Evolutionary conservation across 495 filamentous ascomycete species (phyloP).

Genomic region (Paragyromitra xinjiangensis): DNA sequence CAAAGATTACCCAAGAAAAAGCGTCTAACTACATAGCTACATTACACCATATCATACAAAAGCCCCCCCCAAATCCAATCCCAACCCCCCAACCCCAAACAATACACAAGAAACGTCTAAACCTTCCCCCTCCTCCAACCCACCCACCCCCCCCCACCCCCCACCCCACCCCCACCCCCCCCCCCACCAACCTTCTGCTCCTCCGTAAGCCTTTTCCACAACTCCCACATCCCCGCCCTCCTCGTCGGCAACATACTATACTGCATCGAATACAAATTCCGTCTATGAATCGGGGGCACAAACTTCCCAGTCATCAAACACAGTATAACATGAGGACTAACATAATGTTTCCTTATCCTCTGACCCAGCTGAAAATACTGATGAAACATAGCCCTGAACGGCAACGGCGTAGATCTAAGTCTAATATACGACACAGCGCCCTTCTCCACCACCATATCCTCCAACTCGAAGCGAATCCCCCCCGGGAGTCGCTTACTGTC

Average conservation of each 20-base stretch:
- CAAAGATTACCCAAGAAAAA: constrained; percentile 8
- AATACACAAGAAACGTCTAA: background rate
- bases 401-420: constrained; percentile 78
- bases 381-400: constrained; percentile 91
- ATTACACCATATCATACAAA: constrained; percentile 14
- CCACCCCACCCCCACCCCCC: background rate
- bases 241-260: constrained; percentile 95
- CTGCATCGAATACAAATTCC: constrained; percentile 94
- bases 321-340: constrained; percentile 84
- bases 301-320: constrained; percentile 89
- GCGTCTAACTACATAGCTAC: constrained; percentile 3
- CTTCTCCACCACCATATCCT: background rate
- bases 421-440: constrained; percentile 46
- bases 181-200: constrained; percentile 38
- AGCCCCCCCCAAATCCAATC: background rate
- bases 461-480: constrained; percentile 52
- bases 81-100: background rate
- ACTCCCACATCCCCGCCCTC: constrained; percentile 79
- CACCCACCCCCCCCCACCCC: background rate
- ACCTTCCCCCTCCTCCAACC: background rate
- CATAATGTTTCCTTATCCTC: constrained; percentile 92
- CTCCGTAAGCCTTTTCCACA: constrained; percentile 80
- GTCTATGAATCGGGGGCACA: constrained; percentile 87
- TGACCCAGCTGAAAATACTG: constrained; percentile 95
- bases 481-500: constrained; percentile 90